A percentile compares a stretch with the other conserved stretches of the same genome.
Conservation (phyloP, 768 basidiomycete species). For the Candolleomyces eurysporus region DNA sequence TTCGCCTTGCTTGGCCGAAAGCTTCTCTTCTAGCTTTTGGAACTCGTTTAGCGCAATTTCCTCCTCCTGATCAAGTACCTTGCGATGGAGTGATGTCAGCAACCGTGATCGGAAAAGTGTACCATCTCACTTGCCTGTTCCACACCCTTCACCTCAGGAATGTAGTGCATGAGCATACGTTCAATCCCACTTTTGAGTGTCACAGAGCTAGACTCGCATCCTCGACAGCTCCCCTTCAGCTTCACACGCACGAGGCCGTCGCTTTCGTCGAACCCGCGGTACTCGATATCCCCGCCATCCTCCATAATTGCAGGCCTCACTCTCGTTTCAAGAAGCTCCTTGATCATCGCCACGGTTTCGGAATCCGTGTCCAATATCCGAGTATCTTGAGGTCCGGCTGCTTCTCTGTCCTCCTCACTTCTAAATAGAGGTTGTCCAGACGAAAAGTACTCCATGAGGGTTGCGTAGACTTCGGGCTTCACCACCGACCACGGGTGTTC, state of each 20-base stretch:
- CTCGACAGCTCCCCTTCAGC: conserved; percentile 96
- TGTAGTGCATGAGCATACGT: conserved; percentile 98
- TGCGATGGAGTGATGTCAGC: neutral
- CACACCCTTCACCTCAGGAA: conserved; percentile 91
- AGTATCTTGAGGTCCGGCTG: conserved; percentile 90
- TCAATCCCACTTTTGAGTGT: conserved; percentile 97
- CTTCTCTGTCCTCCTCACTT: conserved; percentile 73
- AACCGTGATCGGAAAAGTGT: neutral
- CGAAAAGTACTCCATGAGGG: conserved; percentile 97
- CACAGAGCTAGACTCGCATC: conserved; percentile 90
- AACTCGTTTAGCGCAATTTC: conserved; percentile 85
- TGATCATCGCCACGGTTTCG: conserved; percentile 98
- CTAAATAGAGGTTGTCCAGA: conserved; percentile 86
- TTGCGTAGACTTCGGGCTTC: conserved; percentile 96
- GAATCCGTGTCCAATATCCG: conserved; percentile 91
- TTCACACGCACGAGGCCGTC: conserved; percentile 79
- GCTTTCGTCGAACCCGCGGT: conserved; percentile 80
- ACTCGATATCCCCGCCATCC: conserved; percentile 98
- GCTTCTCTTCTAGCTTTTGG: conserved; percentile 75
- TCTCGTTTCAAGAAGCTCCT: conserved; percentile 92
- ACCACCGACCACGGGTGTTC: conserved; percentile 85
- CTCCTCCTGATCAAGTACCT: conserved; percentile 93
- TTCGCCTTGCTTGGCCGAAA: conserved; percentile 43
- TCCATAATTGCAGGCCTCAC: conserved; percentile 98
- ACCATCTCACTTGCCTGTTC: conserved; percentile 62